phyloP scores from a whole-genome alignment of 2,329 filamentous ascomycete species.

The Aspergillus arachidicola region DNA sequence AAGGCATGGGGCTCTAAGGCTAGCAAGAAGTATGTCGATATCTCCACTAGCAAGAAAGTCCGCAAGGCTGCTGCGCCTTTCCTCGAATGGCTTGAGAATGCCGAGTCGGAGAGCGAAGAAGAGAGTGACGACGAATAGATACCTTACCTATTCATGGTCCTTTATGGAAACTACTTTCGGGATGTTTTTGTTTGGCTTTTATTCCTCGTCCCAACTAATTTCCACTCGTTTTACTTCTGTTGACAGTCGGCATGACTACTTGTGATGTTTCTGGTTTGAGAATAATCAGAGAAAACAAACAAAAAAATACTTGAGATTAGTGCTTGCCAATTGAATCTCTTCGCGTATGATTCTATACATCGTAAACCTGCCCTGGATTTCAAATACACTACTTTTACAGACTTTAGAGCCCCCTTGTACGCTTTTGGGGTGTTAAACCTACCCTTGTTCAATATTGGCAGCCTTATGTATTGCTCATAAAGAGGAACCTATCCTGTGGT shows the following conservation, averaged over 20 bases:
- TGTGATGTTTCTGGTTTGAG: slow-evolving; percentile 1
- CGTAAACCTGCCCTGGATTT: background rate
- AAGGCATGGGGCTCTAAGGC: slow-evolving; percentile 91
- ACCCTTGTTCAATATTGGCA: background rate
- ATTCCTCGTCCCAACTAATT: slow-evolving; percentile 11
- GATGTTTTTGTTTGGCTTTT: slow-evolving; percentile 4
- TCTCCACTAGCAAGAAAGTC: slow-evolving; percentile 88
- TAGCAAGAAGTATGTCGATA: slow-evolving; percentile 97
- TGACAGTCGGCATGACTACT: background rate
- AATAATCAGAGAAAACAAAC: slow-evolving; percentile 2
- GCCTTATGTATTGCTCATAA: background rate
- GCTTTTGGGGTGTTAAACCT: background rate
- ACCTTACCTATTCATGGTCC: background rate
- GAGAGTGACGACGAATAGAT: slow-evolving; percentile 52
- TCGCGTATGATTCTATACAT: background rate
- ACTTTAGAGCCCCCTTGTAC: background rate
- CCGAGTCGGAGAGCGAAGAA: slow-evolving; percentile 69
- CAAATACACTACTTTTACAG: background rate
- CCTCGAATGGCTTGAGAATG: slow-evolving; percentile 88
- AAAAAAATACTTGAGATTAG: slow-evolving; percentile 6
- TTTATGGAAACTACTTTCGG: slow-evolving; percentile 11
- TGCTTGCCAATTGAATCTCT: slow-evolving; percentile 12
- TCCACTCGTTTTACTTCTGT: slow-evolving; percentile 13
- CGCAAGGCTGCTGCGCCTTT: slow-evolving; percentile 93
- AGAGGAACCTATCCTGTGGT: background rate